Base-by-base conservation (phyloP, 768 basidiomycete species). In the Steccherinum ochraceum region DNA sequence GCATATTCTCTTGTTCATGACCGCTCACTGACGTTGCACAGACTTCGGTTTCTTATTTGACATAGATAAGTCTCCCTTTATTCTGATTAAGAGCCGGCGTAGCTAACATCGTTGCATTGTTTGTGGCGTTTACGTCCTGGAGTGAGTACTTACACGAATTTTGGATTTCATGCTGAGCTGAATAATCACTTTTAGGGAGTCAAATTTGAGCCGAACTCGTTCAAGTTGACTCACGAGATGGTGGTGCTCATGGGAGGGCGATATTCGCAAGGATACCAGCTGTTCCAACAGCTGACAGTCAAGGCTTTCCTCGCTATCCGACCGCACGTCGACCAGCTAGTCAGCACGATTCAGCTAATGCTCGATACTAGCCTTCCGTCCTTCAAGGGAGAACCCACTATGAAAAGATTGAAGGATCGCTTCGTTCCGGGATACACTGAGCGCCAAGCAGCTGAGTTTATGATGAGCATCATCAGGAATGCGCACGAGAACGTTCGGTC, bases 211-310 rank as follows among this genome's bases (percentile, higher is more conserved):
- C 95, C 96, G 0, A 88, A 76, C 64, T 95, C 93, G 11, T 99
- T 99, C 83, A 99, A 99, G 70, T 79, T 99, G 45, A 96, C 92
- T 53, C 94, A 97, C 65, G 96, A 99, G 67, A 99, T 99, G 96
- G 89, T 98, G 16, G 78, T 89, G 12, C 72, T 98, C 25, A 99
- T 99, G 96, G 96, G 96, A 45, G 96, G 96, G 10, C 79, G 89
- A 57, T 79, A 88, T 62, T 94, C 92, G 1, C 89, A 94, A 68
- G 96, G 96, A 18, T 99, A 95, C 68, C 84, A 87, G 50, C 78
- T 93, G 35, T 99, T 98, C 75, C 86, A 89, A 61, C 89, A 90
- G 62, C 80, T 99, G 27, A 91, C 90, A 2, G 83, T 98, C 58
- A 96, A 97, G 67, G 94, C 91, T 1, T 99, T 99, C 78, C 80